Evolutionary conservation across 768 basidiomycete genomes (phyloP).

Genomic region (Antrodiella citrinella): DNA sequence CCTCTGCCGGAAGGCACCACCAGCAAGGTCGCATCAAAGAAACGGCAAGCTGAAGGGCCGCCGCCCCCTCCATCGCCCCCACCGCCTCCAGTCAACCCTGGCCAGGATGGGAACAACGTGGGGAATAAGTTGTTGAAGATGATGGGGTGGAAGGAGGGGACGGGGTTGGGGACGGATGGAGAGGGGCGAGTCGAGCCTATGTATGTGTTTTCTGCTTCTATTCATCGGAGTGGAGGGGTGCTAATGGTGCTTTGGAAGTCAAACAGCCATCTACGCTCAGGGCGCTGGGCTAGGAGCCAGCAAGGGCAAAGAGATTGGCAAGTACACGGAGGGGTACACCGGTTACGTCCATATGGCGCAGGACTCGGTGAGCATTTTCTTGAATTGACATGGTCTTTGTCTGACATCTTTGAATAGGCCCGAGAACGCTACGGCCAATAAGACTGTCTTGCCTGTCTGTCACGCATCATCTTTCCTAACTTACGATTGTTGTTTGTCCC

Average conservation of each 20-base stretch:
- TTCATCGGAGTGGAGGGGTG: slow-evolving; percentile 4
- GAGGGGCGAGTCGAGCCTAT: slow-evolving; percentile 88
- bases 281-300: slow-evolving; percentile 90
- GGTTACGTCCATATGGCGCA: slow-evolving; percentile 22
- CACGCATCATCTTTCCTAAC: neutral
- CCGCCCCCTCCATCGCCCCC: slow-evolving; percentile 54
- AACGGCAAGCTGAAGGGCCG: slow-evolving; percentile 55
- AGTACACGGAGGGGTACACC: slow-evolving; percentile 19
- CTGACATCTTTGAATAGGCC: too few species aligned
- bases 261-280: slow-evolving; percentile 79
- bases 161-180: slow-evolving; percentile 73
- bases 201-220: slow-evolving; percentile 31
- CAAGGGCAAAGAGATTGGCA: slow-evolving; percentile 72
- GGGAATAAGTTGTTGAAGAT: slow-evolving; percentile 92
- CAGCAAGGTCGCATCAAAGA: slow-evolving; percentile 8
- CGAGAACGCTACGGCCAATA: slow-evolving; percentile 14
- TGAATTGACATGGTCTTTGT: neutral
- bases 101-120: slow-evolving; percentile 75
- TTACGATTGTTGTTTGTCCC: neutral
- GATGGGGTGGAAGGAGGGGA: slow-evolving; percentile 97
- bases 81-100: slow-evolving; percentile 58
- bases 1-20: slow-evolving; percentile 39
- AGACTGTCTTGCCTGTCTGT: neutral
- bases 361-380: slow-evolving; percentile 18
- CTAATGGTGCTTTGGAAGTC: slow-evolving; percentile 31